phyloP scores from a whole-genome alignment of 2,329 filamentous ascomycete species.

The Albophoma yamanashiensis region DNA sequence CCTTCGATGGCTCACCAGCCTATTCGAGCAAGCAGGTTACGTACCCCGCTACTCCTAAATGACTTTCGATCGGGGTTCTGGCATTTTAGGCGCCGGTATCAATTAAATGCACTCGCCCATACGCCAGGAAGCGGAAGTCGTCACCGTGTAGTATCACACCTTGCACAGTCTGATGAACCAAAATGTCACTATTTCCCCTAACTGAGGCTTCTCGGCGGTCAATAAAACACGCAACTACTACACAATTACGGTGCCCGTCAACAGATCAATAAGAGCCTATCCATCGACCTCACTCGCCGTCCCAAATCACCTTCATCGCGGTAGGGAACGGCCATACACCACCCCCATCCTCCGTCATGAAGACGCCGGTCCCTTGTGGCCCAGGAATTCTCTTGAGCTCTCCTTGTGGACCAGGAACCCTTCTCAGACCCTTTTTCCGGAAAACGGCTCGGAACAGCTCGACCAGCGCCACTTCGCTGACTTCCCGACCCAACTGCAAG shows the following conservation, averaged over 20 bases:
- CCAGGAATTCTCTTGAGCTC: constrained; percentile 54
- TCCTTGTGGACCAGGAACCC: constrained; percentile 53
- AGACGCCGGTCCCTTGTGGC: constrained; percentile 44
- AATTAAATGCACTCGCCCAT: background rate
- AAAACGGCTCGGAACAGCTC: constrained; percentile 60
- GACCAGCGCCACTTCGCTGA: constrained; percentile 50
- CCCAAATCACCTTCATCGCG: constrained; percentile 44
- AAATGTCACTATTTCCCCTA: background rate
- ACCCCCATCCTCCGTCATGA: constrained; percentile 57
- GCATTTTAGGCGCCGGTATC: no score
- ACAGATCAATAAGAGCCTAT: background rate
- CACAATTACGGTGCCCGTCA: background rate
- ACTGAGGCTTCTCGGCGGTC: no score
- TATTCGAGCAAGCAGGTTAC: no score
- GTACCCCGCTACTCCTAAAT: no score
- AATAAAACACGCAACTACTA: background rate
- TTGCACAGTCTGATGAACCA: background rate
- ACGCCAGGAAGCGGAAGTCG: background rate
- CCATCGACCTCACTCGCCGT: constrained; percentile 8
- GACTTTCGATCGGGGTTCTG: no score
- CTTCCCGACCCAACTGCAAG: constrained; percentile 49
- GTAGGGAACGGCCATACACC: constrained; percentile 33
- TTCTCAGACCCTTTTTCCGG: constrained; percentile 46
- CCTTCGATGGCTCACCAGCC: no score
- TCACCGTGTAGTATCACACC: background rate